Base-by-base conservation (phyloP, 2,329 filamentous ascomycete species). In the Hypoxylon sp. region DNA sequence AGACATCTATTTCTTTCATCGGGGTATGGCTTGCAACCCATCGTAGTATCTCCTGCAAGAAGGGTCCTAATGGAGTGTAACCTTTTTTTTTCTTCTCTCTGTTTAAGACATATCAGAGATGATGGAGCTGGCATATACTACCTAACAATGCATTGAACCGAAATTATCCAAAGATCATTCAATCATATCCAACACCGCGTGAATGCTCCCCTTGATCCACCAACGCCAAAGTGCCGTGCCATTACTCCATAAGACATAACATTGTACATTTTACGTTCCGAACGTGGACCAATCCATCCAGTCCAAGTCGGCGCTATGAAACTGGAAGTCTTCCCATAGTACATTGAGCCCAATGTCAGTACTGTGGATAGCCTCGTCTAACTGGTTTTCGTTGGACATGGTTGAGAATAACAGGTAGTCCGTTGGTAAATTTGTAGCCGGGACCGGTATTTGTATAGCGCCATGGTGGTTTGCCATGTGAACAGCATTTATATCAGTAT, bases 231-330 rank as follows among this genome's bases (percentile, higher is more conserved):
- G 46, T 63, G 39, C 64, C 59, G 29, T 59, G 26, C 42, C 29
- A 2, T 60, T 55, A 39, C 31, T 54, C 9, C 29, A 39, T 48
- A 64, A 37, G 31, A 62, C 42, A 55, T 57, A 37, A n/a, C 65
- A 52, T 35, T 63, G 19, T 63, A 67, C 61, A 66, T 52, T 55
- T 44, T 48, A 71, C 11, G 63, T 65, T 26, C 67, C 69, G 48
- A 75, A 75, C 2, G 74, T 74, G 13, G 73, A 74, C 77, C 77
- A 79, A 57, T 79, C 77, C 77, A 79, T 78, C 77, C 77, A 79
- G 44, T 79, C 77, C 57, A 79, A 37, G 39, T 79, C 77, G 3
- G 76, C 72, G 52, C 78, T 76, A 54, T 78, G 77, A 51, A 79
- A 79, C 50, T 76, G 77, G 50, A 79, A 77, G 63, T 78, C 76